Evolutionary conservation across 345 rosid species (phyloP).

Genomic region (Eucalyptus albens): DNA sequence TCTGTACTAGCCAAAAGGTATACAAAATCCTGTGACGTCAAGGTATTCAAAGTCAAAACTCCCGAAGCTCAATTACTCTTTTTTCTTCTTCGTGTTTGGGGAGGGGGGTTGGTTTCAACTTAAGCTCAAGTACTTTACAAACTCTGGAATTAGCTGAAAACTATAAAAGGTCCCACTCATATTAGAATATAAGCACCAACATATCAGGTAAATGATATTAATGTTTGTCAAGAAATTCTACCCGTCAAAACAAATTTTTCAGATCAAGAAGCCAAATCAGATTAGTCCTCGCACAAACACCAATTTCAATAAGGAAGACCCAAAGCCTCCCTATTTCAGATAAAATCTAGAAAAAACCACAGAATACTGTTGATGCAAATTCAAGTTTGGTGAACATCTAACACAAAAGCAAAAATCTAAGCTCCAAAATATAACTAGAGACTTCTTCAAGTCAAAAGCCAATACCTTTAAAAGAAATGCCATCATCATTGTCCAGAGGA

Average conservation of each 20-base stretch:
- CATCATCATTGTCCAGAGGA: slow-evolving; percentile 34
- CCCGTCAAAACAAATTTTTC: not conserved
- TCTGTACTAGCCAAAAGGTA: not conserved
- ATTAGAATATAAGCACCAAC: not conserved
- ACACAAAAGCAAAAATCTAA: not conserved
- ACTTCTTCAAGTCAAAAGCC: not conserved
- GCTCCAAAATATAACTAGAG: not conserved
- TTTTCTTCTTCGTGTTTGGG: not conserved
- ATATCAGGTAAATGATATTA: not conserved
- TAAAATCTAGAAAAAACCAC: not conserved
- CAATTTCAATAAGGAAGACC: not conserved
- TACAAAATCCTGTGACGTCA: not conserved
- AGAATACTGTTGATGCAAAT: not conserved
- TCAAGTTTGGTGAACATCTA: not conserved
- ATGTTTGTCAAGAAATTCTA: not conserved
- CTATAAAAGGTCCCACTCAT: not conserved
- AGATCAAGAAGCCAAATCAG: not conserved
- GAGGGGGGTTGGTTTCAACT: not conserved
- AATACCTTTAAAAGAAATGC: slow-evolving; percentile 27
- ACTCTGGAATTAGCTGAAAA: not conserved
- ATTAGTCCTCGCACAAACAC: not conserved
- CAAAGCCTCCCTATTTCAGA: not conserved
- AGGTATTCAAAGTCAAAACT: not conserved
- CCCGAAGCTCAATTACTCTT: not conserved
- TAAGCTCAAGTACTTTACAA: not conserved